A percentile compares a stretch with the other conserved stretches of the same genome.
These are phyloP conservation scores for Pestalotiopsis sp. DNA, from an alignment of 2,329 filamentous ascomycete genomes.

Conservation along the genomic window DNA sequence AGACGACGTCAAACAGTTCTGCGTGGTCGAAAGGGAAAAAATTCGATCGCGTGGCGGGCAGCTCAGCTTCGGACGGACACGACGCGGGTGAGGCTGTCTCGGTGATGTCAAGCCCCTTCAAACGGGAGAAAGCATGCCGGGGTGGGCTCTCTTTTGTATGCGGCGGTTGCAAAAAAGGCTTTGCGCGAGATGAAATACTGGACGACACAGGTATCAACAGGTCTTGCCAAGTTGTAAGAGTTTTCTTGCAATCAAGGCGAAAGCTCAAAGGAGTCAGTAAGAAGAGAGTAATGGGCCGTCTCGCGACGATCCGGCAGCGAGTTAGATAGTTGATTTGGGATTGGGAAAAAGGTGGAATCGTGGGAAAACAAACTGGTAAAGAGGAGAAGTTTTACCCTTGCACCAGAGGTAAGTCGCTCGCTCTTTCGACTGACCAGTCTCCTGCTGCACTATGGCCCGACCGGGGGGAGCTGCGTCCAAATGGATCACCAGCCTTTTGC, in stretches of 20 bases:
- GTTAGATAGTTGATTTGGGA: not conserved
- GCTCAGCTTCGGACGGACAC: slow-evolving; percentile 14
- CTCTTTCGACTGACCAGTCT: not conserved
- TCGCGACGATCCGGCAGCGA: slow-evolving; percentile 1
- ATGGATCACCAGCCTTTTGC: too few relatives aligned
- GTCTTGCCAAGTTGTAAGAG: not conserved
- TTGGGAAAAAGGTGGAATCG: slow-evolving; percentile 8
- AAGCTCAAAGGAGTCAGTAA: not conserved
- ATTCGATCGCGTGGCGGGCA: not conserved
- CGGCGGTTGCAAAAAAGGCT: not conserved
- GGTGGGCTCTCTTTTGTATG: not conserved
- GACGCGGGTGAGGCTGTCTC: slow-evolving; percentile 21
- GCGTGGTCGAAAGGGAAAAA: not conserved
- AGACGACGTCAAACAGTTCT: not conserved
- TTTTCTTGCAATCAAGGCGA: not conserved
- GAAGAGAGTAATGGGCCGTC: not conserved
- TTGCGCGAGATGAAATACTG: not conserved
- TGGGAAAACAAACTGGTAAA: slow-evolving; percentile 13
- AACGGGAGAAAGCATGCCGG: slow-evolving; percentile 25
- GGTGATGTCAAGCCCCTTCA: slow-evolving; percentile 27
- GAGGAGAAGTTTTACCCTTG: slow-evolving; percentile 15
- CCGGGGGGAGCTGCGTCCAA: not conserved
- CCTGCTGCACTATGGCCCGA: not conserved
- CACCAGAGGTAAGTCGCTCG: not conserved
- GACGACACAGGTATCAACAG: too few relatives aligned